phyloP scores from a whole-genome alignment of 2,329 filamentous ascomycete species.

The Phaeosphaeriaceae sp. region DNA sequence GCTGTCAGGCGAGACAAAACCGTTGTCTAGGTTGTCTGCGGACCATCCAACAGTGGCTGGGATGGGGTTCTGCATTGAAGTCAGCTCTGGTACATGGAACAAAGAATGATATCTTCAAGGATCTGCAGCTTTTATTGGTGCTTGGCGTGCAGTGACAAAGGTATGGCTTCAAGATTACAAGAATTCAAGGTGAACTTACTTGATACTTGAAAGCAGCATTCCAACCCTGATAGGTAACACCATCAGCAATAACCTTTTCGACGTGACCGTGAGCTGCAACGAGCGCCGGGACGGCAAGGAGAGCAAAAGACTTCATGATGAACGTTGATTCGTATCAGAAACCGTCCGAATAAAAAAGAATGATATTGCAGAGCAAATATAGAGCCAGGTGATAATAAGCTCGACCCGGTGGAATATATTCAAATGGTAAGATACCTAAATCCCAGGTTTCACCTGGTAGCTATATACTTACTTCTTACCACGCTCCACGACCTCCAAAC shows the following conservation, averaged over 20 bases:
- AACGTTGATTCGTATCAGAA: too few relatives aligned
- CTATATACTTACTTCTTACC: too few relatives aligned
- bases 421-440: background rate
- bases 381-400: too few relatives aligned
- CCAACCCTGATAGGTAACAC: slow-evolving; percentile 39
- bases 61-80: slow-evolving; percentile 37
- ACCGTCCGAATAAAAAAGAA: background rate
- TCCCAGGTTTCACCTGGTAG: background rate
- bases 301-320: slow-evolving; percentile 10
- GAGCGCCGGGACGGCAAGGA: slow-evolving; percentile 26
- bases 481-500: too few relatives aligned
- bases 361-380: background rate
- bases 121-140: too few relatives aligned
- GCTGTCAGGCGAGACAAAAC: slow-evolving; percentile 39
- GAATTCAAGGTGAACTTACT: too few relatives aligned
- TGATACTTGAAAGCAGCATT: slow-evolving; percentile 38
- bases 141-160: too few relatives aligned
- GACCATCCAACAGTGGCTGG: slow-evolving; percentile 43
- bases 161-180: too few relatives aligned
- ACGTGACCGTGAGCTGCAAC: slow-evolving; percentile 42
- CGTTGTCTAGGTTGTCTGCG: slow-evolving; percentile 45
- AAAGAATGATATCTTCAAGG: too few relatives aligned
- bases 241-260: slow-evolving; percentile 34
- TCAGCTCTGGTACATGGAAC: too few relatives aligned
- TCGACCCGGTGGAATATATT: too few relatives aligned